Evolutionary conservation across 179 eudicot genomes (phyloP).

Genomic region (Spergularia azorica): DNA sequence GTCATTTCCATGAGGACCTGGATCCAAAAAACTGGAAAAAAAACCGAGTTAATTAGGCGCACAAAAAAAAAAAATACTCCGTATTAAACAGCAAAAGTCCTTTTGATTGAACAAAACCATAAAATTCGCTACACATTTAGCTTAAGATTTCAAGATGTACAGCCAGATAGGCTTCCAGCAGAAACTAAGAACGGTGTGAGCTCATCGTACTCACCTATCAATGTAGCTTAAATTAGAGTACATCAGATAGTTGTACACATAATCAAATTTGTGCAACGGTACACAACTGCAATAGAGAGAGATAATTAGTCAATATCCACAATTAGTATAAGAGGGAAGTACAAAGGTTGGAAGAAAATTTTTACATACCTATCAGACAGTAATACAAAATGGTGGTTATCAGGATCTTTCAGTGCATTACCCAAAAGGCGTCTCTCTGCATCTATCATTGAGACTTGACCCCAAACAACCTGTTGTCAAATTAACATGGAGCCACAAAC

Average conservation of each 20-base stretch:
- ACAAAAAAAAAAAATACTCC: background rate
- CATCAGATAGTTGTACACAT: constrained; percentile 82
- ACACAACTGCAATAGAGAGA: constrained; percentile 67
- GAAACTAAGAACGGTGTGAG: constrained; percentile 11
- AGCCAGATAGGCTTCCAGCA: background rate
- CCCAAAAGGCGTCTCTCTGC: constrained; percentile 92
- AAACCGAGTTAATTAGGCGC: constrained; percentile 4
- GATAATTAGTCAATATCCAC: constrained; percentile 4
- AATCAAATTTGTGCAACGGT: constrained; percentile 82
- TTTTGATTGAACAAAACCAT: background rate
- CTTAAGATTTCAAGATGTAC: background rate
- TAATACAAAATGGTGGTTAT: constrained; percentile 85
- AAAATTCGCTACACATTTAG: constrained; percentile 1
- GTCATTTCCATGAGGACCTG: constrained; percentile 95
- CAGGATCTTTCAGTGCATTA: constrained; percentile 80
- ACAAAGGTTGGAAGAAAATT: constrained; percentile 30
- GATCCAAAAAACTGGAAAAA: constrained; percentile 78
- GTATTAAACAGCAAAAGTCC: background rate
- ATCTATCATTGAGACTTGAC: constrained; percentile 92
- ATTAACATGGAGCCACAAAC: constrained; percentile 14
- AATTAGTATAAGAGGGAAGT: background rate
- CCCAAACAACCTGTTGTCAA: constrained; percentile 81
- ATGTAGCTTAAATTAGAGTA: constrained; percentile 83
- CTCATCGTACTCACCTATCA: constrained; percentile 56
- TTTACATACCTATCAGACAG: constrained; percentile 84